These are phyloP conservation scores for Cystobasidium pallidum DNA, from an alignment of 1,284 basidiomycete genomes.

Conservation along the genomic window DNA sequence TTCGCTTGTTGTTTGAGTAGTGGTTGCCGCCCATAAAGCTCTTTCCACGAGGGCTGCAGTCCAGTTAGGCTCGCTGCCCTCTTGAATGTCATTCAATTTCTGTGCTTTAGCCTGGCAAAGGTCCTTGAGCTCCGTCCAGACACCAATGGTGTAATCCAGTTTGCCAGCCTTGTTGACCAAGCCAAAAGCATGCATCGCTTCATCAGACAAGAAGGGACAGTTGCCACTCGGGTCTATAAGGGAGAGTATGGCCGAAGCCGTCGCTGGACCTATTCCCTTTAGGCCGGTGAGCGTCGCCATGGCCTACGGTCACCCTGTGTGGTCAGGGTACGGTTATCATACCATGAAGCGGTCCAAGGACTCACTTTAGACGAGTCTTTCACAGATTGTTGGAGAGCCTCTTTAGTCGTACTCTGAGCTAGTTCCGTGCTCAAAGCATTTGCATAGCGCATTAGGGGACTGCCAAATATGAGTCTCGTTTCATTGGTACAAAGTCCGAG, in stretches of 20 bases:
- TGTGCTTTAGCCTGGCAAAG: slow-evolving; percentile 12
- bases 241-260: slow-evolving; percentile 48
- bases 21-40: slow-evolving; percentile 27
- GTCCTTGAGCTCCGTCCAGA: slow-evolving; percentile 15
- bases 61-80: slow-evolving; percentile 8
- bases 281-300: slow-evolving; percentile 43
- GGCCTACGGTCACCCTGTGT: background rate
- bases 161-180: slow-evolving; percentile 32
- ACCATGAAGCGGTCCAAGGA: too few species aligned
- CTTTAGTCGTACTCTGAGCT: background rate
- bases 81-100: slow-evolving; percentile 4
- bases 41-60: slow-evolving; percentile 25
- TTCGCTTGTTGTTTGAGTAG: background rate
- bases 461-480: too few species aligned
- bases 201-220: slow-evolving; percentile 50
- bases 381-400: slow-evolving; percentile 8
- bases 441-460: slow-evolving; percentile 41
- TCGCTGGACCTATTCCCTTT: slow-evolving; percentile 49
- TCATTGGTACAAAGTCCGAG: too few species aligned
- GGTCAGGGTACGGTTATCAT: too few species aligned
- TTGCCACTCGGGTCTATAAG: background rate
- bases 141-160: slow-evolving; percentile 39
- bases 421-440: slow-evolving; percentile 25
- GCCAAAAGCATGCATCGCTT: slow-evolving; percentile 43
- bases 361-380: slow-evolving; percentile 3